phyloP scores from a whole-genome alignment of 331 rosid species.

The Pyracantha coccinea region DNA sequence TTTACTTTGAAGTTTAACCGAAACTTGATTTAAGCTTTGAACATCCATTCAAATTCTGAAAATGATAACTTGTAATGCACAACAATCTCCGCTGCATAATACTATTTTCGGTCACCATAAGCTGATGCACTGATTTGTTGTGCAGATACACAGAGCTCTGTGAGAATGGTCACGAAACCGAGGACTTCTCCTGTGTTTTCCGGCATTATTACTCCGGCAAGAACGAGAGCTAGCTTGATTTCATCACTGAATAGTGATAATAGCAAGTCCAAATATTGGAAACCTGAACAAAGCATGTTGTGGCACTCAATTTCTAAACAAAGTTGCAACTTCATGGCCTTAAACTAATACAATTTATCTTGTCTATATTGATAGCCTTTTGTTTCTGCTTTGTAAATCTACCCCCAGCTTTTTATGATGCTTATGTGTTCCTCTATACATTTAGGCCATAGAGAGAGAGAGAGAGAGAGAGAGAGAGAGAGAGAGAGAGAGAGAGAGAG shows the following conservation, averaged over 20 bases:
- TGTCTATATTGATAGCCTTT: neutral
- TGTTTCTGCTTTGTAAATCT: too few relatives aligned
- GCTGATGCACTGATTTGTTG: slow-evolving; percentile 7
- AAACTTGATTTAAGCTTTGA: too few relatives aligned
- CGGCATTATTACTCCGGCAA: slow-evolving; percentile 65
- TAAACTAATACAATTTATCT: neutral
- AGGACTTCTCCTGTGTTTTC: slow-evolving; percentile 77
- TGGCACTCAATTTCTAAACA: neutral
- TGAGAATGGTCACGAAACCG: slow-evolving; percentile 42
- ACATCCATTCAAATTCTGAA: too few relatives aligned
- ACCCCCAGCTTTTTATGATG: too few relatives aligned
- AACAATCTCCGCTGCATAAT: neutral
- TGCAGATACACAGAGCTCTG: slow-evolving; percentile 61
- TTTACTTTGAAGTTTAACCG: too few relatives aligned
- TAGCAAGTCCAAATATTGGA: neutral
- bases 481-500: too few relatives aligned
- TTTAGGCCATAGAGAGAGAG: too few relatives aligned
- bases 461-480: too few relatives aligned
- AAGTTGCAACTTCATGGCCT: neutral
- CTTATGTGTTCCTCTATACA: too few relatives aligned
- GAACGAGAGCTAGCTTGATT: slow-evolving; percentile 31
- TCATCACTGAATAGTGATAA: neutral
- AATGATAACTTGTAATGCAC: neutral
- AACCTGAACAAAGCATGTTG: neutral
- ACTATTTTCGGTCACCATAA: neutral